Base-by-base conservation (phyloP, 768 basidiomycete species). In the Calocera viscosa region DNA sequence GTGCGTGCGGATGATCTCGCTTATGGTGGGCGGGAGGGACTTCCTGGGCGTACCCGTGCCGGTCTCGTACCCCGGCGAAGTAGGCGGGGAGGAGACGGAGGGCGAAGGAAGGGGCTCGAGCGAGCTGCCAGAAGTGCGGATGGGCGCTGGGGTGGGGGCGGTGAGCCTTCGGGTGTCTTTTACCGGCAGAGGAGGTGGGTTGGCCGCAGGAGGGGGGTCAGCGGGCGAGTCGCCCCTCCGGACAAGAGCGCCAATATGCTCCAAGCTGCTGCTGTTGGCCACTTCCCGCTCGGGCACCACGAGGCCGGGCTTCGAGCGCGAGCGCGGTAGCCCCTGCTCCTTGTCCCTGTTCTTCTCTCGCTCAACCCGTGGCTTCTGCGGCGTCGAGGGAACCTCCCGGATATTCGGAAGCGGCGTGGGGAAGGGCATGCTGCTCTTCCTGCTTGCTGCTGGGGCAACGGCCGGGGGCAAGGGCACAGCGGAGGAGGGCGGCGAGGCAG, bases 1-100 rank as follows among this genome's bases (percentile, higher is more conserved):
- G 77, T 92, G 85, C 30, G 83, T 83, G 32, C 88, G 86, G 68
- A 94, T 93, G 68, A 94, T 94, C 67, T 94, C 91, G 41, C 87
- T 88, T 73, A 94, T 94, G 16, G 90, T 89, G 60, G 91, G 91
- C 7, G 86, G 83, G 64, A 87, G 73, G 22, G 78, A 78, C 74
- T 84, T 73, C 71, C 67, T 66, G 2, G 53, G 30, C 30, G 53
- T 32, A 30, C 26, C 53, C 7, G 30, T 19, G 53, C 53, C 53
- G 53, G 14, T 60, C 11, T 60, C 53, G 19, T 28, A 60, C 30
- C 53, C 53, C 10, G 53, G 53, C 53, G 53, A 60, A 60, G 53
- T 60, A 32, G 53, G 53, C 14, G 53, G 53, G 11, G 53, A 60
- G 26, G 53, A 60, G 10, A 60, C 30, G 7, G 26, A 28, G 7